phyloP scores from a whole-genome alignment of 768 basidiomycete genomes.

The Hydnum rufescens region DNA sequence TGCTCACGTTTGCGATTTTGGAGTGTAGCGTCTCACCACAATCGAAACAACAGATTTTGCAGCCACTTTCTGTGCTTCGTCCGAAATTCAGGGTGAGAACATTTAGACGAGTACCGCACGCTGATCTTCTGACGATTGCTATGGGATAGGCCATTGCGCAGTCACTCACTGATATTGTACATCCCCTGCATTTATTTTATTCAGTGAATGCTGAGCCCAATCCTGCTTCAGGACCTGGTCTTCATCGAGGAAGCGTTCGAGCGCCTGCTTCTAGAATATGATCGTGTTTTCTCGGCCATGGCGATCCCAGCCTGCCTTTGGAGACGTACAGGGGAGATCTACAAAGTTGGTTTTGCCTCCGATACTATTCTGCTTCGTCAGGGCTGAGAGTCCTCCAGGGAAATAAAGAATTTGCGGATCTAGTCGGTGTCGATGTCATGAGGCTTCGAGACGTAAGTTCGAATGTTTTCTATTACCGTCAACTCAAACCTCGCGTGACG shows the following conservation, averaged over 20 bases:
- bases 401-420: conserved; percentile 84
- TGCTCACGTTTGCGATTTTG: background rate
- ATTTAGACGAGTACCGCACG: background rate
- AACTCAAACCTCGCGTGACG: background rate
- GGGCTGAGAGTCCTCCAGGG: conserved; percentile 20
- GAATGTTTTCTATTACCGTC: background rate
- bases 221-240: conserved; percentile 49
- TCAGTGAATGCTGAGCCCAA: conserved; percentile 5
- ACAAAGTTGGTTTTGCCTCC: conserved; percentile 29
- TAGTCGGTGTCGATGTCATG: conserved; percentile 70
- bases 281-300: conserved; percentile 87
- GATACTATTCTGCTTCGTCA: background rate
- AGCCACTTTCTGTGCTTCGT: conserved; percentile 65
- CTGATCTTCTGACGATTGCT: background rate
- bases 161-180: conserved; percentile 60
- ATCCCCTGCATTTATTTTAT: conserved; percentile 13
- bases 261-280: conserved; percentile 83
- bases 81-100: conserved; percentile 61
- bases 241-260: conserved; percentile 98
- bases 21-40: conserved; percentile 62
- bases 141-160: conserved; percentile 19
- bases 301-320: conserved; percentile 93
- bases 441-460: conserved; percentile 68
- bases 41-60: conserved; percentile 79
- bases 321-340: conserved; percentile 94